These are phyloP conservation scores for Limtongia smithiae DNA, from an alignment of 805 yeast genomes.

Conservation along the genomic window DNA sequence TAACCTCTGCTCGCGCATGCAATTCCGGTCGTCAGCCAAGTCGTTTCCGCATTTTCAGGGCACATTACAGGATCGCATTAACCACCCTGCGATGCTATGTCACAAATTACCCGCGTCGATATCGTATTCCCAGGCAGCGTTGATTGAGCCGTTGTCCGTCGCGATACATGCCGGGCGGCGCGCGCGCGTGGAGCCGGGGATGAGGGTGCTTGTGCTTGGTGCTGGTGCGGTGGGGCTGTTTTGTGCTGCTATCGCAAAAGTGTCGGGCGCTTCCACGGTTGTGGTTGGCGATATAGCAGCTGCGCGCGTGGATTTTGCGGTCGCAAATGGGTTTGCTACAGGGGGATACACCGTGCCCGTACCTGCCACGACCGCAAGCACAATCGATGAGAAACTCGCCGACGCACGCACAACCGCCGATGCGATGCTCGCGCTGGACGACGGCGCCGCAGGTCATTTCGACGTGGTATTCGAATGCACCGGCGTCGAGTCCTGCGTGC, in stretches of 20 bases:
- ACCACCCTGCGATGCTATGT: slow-evolving; percentile 42
- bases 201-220: slow-evolving; percentile 48
- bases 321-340: slow-evolving; percentile 8
- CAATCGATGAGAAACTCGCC: neutral
- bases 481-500: slow-evolving; percentile 48
- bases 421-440: no score
- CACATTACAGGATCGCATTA: slow-evolving; percentile 49
- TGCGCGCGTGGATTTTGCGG: slow-evolving; percentile 34
- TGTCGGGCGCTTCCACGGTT: neutral
- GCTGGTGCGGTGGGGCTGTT: slow-evolving; percentile 56
- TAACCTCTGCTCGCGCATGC: slow-evolving; percentile 51
- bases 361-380: neutral
- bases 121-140: slow-evolving; percentile 47
- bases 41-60: slow-evolving; percentile 50
- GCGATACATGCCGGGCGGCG: slow-evolving; percentile 55
- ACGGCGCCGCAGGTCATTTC: no score
- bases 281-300: slow-evolving; percentile 57
- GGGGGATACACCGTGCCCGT: neutral
- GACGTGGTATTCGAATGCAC: slow-evolving; percentile 45
- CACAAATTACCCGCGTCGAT: slow-evolving; percentile 43
- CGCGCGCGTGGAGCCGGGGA: slow-evolving; percentile 42
- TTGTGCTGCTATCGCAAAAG: slow-evolving; percentile 52
- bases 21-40: slow-evolving; percentile 45
- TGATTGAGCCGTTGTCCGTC: slow-evolving; percentile 58
- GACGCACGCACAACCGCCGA: no score